A percentile compares a stretch with the other conserved stretches of the same genome.
These are phyloP conservation scores for Dothistroma pini DNA, from an alignment of 2,329 filamentous ascomycete species.

Conservation along the genomic window DNA sequence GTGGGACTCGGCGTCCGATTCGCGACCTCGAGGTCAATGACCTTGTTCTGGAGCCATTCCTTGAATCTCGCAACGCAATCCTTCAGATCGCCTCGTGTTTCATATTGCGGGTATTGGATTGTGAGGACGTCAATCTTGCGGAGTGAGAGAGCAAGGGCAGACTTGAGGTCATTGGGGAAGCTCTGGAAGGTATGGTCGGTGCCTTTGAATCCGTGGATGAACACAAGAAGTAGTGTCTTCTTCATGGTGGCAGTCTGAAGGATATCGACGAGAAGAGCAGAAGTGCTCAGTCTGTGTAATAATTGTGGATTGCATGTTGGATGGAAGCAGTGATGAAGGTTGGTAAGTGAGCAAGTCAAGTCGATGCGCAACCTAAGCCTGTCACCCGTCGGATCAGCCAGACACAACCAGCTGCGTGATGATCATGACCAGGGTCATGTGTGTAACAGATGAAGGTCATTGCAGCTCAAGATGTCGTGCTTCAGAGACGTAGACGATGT, in stretches of 20 bases:
- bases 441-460: not conserved
- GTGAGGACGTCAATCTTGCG: constrained; percentile 65
- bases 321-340: not conserved
- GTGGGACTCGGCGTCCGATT: constrained; percentile 77
- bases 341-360: not conserved
- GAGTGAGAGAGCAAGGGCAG: constrained; percentile 60
- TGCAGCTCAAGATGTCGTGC: not conserved
- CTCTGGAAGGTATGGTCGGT: constrained; percentile 72
- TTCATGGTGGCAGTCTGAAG: constrained; percentile 39
- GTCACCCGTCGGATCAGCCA: no score
- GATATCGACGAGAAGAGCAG: not conserved
- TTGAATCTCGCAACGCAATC: constrained; percentile 70
- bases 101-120: constrained; percentile 74
- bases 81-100: constrained; percentile 72
- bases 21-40: constrained; percentile 90
- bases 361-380: no score
- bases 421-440: not conserved
- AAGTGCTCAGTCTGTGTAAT: not conserved
- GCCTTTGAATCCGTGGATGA: constrained; percentile 89
- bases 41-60: constrained; percentile 82
- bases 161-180: constrained; percentile 69
- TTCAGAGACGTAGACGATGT: not conserved
- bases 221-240: constrained; percentile 76
- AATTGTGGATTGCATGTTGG: constrained; percentile 1
- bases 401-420: not conserved